phyloP scores from a whole-genome alignment of 176 grass and related monocot genomes.

The Hyparrhenia diplandra region DNA sequence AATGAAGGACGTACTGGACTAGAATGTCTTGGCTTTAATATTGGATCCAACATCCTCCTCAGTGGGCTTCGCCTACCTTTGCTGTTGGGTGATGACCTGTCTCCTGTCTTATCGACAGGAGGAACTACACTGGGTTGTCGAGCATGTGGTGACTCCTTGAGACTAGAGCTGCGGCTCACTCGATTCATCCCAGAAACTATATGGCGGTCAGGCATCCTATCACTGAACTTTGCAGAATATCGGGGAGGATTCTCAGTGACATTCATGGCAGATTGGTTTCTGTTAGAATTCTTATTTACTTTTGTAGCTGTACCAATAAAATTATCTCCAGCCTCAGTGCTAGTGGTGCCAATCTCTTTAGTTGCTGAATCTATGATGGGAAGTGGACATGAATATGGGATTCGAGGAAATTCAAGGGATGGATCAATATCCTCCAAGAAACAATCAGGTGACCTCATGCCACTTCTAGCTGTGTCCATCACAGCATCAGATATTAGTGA shows the following conservation, averaged over 20 bases:
- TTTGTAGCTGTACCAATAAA: conserved; percentile 20
- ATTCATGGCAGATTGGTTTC: conserved; percentile 12
- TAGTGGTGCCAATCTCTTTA: conserved; percentile 20
- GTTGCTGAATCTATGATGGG: conserved; percentile 34
- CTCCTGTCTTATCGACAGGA: conserved; percentile 41
- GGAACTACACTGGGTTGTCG: conserved; percentile 11
- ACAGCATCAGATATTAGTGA: conserved; percentile 2
- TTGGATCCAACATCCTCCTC: conserved; percentile 88
- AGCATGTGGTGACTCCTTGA: conserved; percentile 42
- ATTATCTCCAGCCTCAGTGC: conserved; percentile 9
- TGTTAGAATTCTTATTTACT: conserved; percentile 9
- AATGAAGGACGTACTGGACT: conserved; percentile 39
- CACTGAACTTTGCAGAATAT: conserved; percentile 35
- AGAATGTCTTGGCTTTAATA: conserved; percentile 69
- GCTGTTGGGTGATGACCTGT: conserved; percentile 51
- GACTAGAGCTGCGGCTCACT: conserved; percentile 59
- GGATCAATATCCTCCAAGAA: conserved; percentile 43
- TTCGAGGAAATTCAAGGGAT: conserved; percentile 23
- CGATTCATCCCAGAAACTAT: conserved; percentile 34
- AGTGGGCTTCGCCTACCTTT: conserved; percentile 77
- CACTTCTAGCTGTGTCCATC: conserved; percentile 41
- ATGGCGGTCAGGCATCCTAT: conserved; percentile 29
- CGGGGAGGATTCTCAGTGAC: background rate
- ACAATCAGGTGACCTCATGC: conserved; percentile 30
- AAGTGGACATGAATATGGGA: conserved; percentile 79